A percentile compares a stretch with the other conserved stretches of the same genome.
phyloP scores from a whole-genome alignment of 2,329 filamentous ascomycete species.

The Colletotrichum sp. region DNA sequence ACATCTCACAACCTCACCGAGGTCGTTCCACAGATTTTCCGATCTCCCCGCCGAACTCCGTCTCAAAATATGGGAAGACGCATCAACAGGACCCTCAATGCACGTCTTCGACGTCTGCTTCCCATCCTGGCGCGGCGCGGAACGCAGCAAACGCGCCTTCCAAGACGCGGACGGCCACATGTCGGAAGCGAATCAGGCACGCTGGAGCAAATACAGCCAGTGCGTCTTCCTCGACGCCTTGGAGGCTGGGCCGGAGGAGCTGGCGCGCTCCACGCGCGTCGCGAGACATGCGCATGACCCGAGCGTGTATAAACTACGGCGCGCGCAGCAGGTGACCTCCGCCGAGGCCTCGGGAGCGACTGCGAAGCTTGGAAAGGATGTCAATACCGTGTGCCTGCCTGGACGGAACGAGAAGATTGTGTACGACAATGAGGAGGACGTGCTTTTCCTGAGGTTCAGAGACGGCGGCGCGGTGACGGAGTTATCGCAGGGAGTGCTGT shows the following conservation, averaged over 20 bases:
- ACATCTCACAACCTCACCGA: conserved; percentile 30
- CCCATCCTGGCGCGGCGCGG: conserved; percentile 23
- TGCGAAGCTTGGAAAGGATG: not conserved
- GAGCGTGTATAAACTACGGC: not conserved
- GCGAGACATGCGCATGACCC: conserved; percentile 6
- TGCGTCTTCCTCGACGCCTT: conserved; percentile 14
- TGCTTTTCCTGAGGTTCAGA: conserved; percentile 31
- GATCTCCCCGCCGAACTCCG: conserved; percentile 14
- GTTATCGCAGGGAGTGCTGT: not conserved
- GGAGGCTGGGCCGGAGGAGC: not conserved
- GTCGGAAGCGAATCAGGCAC: not conserved
- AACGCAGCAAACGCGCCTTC: not conserved
- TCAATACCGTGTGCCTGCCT: conserved; percentile 29
- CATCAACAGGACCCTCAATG: conserved; percentile 25
- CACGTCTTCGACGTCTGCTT: conserved; percentile 33
- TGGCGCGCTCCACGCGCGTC: not conserved
- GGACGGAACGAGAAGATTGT: conserved; percentile 25
- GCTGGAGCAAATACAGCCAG: conserved; percentile 7
- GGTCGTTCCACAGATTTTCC: not conserved
- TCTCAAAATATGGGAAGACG: conserved; percentile 17
- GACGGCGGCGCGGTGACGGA: conserved; percentile 17
- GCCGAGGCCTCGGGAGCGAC: conserved; percentile 6
- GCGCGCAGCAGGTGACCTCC: conserved; percentile 10
- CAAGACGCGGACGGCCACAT: not conserved
- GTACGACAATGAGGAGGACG: conserved; percentile 27